Evolutionary conservation across 2,329 filamentous ascomycete genomes (phyloP), one percentile per base, ranked within the genome.

Genomic region (Ilyonectria robusta): DNA sequence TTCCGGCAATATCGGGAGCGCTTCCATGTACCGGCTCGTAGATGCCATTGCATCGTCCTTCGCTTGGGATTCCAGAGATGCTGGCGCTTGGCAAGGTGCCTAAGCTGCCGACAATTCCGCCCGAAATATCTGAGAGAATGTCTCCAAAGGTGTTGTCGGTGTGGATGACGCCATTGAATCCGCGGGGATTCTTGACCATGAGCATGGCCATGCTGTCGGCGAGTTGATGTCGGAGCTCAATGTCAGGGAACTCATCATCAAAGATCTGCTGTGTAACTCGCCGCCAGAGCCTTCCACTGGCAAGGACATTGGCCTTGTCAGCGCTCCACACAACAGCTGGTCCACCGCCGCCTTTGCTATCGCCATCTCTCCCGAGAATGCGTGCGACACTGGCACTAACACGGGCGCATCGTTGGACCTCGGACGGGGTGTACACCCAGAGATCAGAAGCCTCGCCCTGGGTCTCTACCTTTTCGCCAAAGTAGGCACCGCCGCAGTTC

Each of bases 21-120:
- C 77, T 88, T 83, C 91, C 92, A 77, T 94, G 92, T 61, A 94
- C 93, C 4, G 92, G 92, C 82, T 94, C 92, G 76, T 93, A 94
- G 72, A 94, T 93, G 68, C 92, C 91, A 72, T 92, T 93, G 73
- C 79, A 81, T n/a, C 71, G 74, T n/a, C 75, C 77, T 19, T 79
- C 67, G 2, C 79, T 77, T 0, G 82, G 81, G 2, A 85, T 78
- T 2, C 82, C 84, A 0, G 81, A 79, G 2, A 85, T 77, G 53
- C 81, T 84, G 3, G 84, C 84, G 57, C 82, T 84, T 0, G 84
- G 84, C 0, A 86, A 73, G 1, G 82, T 75, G 1, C 84, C 84
- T 1, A 86, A 78, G 1, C 79, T 84, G 21, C 84, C 84, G 0
- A 81, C 80, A 50, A 86, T 79, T n/a, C 80, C 84, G 17, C 83